Conservation (phyloP, 495 filamentous ascomycete species). For the Penicillium fimorum region DNA sequence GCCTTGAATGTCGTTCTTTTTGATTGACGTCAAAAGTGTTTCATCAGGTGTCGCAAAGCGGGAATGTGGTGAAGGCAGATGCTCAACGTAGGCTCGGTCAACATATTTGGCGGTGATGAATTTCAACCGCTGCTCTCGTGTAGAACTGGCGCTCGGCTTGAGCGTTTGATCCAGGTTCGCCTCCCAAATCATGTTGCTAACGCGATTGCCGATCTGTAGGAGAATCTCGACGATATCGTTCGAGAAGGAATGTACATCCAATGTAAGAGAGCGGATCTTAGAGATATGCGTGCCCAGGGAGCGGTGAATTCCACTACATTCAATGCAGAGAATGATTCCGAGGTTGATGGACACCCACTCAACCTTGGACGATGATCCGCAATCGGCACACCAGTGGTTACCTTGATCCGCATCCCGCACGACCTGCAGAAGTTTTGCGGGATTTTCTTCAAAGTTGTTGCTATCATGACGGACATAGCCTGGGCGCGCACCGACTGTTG, state of each 20-base stretch:
- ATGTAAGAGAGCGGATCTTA: conserved; percentile 91
- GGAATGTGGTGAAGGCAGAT: conserved; percentile 70
- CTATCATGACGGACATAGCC: conserved; percentile 63
- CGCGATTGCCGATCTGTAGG: conserved; percentile 84
- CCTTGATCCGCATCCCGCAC: conserved; percentile 89
- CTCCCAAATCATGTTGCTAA: conserved; percentile 97
- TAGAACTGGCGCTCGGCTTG: conserved; percentile 74
- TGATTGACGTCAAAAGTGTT: conserved; percentile 87
- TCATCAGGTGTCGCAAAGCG: conserved; percentile 82
- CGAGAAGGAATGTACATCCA: conserved; percentile 94
- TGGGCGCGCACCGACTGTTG: conserved; percentile 88
- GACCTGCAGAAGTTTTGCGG: conserved; percentile 78
- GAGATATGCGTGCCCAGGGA: conserved; percentile 97
- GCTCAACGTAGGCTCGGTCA: conserved; percentile 75
- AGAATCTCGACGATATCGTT: conserved; percentile 95
- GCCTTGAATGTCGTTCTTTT: conserved; percentile 88
- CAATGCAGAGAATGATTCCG: conserved; percentile 94
- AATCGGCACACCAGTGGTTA: conserved; percentile 95
- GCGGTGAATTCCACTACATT: conserved; percentile 96
- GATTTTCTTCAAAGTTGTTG: conserved; percentile 74
- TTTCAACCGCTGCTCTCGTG: conserved; percentile 80
- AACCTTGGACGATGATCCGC: conserved; percentile 83
- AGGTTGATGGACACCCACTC: conserved; percentile 99
- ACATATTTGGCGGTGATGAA: conserved; percentile 97
- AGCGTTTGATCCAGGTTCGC: conserved; percentile 67